A percentile compares a stretch with the other conserved stretches of the same genome.
These are phyloP conservation scores for Phytophthora sojae DNA, from an alignment of 352 stramenopile genomes.

Conservation along the genomic window DNA sequence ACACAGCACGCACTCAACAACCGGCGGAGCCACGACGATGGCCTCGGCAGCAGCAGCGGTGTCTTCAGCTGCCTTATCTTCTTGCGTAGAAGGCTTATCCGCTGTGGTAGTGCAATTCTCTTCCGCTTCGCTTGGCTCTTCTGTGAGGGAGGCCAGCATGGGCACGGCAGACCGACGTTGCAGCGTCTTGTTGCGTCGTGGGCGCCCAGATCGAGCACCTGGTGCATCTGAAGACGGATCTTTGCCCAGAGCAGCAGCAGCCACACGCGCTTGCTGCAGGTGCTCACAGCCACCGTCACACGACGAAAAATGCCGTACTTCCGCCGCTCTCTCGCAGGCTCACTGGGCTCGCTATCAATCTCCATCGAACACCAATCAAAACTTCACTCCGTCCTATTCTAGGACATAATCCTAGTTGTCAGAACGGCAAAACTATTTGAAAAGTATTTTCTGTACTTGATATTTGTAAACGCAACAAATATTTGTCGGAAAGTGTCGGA, in stretches of 20 bases:
- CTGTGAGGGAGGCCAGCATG: constrained; percentile 50
- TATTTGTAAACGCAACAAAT: too few relatives aligned
- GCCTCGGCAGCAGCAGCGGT: constrained; percentile 1
- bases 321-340: constrained; percentile 19
- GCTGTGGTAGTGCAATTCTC: constrained; percentile 9
- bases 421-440: too few relatives aligned
- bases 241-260: constrained; percentile 37
- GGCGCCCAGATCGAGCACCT: constrained; percentile 19
- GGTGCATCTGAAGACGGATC: constrained; percentile 12
- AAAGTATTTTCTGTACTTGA: too few relatives aligned
- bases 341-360: constrained; percentile 12
- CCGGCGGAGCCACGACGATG: constrained; percentile 21
- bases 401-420: too few relatives aligned
- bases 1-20: constrained; percentile 56
- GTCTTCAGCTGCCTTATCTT: constrained; percentile 1
- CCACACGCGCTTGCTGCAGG: constrained; percentile 45
- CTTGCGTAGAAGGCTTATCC: neutral
- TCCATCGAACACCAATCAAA: constrained; percentile 20
- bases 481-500: too few relatives aligned
- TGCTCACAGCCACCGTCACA: constrained; percentile 62
- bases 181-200: constrained; percentile 53
- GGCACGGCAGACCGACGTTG: constrained; percentile 48
- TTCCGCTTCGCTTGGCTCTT: constrained; percentile 46
- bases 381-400: too few relatives aligned
- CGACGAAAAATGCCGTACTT: constrained; percentile 42